Base-by-base conservation (phyloP, 208 protist species). In the Porcisia deanei region DNA sequence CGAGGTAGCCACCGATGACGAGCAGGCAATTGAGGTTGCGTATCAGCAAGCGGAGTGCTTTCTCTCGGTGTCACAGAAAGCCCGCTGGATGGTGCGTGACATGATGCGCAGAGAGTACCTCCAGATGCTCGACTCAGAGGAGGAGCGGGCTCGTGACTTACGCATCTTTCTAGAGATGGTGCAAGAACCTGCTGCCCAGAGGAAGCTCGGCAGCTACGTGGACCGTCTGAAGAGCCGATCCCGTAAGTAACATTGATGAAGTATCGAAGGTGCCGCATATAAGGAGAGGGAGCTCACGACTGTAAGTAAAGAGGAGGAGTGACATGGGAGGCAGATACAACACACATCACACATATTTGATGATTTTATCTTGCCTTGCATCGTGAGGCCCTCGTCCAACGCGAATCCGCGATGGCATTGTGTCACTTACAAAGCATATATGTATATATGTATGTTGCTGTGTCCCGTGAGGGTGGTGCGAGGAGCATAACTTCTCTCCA, bases 141-240 rank as follows among this genome's bases (percentile, higher is more conserved):
- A 64, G 7, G 34, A 64, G 20, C 59, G 59, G 7, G 14, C 34
- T 16, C 37, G 37, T 37, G 59, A 64, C 20, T 8, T 34, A 8
- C 25, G 39, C 12, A 18, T 64, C 5, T 64, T 64, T 34, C 30
- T 16, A 8, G 10, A 64, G 5, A 37, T 34, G 20, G 7, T 64
- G 12, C 59, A 22, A 12, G 14, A 12, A 12, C 59, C 34, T 8
- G n/a, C 20, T 1, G 89, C 90, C 58, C 88, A 93, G 84, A 85
- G 90, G 79, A 84, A 79, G 71, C 80, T 95, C 10, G 87, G 77
- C 49, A 64, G 54, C 20, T 93, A 93, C 79, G 60, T 91, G 25
- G 86, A 80, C 22, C 87, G 88, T 43, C 82, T 94, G 25, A 87
- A 88, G 82, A 83, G 80, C 68, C 85, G 84, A 66, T 47, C 78